Evolutionary conservation across 176 grass and related monocot species (phyloP).

Genomic region (Carex myosuroides): DNA sequence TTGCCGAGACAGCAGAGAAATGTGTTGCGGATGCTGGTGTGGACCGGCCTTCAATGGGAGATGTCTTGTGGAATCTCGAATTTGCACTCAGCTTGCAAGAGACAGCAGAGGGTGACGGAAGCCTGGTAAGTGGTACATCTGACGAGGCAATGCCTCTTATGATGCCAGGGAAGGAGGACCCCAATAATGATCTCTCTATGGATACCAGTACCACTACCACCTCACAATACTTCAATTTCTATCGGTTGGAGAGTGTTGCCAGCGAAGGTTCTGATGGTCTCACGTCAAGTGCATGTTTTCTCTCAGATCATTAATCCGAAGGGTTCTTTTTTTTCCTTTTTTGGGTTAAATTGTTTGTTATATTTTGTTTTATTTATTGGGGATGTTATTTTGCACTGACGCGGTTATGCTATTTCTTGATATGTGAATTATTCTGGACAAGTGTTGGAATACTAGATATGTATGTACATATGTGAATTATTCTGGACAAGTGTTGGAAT

Average conservation of each 20-base stretch:
- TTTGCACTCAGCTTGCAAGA: constrained; percentile 91
- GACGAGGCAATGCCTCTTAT: constrained; percentile 45
- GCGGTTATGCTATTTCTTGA: constrained; percentile 5
- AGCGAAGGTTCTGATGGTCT: constrained; percentile 67
- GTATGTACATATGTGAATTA: constrained; percentile 11
- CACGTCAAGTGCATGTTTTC: constrained; percentile 78
- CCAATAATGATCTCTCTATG: constrained; percentile 39
- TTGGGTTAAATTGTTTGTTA: constrained; percentile 2
- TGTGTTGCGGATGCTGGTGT: constrained; percentile 71
- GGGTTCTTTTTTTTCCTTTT: constrained; percentile 20
- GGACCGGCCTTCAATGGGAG: constrained; percentile 84
- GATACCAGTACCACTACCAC: constrained; percentile 60
- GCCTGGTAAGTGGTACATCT: constrained; percentile 49
- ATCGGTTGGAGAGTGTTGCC: constrained; percentile 60
- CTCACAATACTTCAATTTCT: constrained; percentile 52
- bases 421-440: constrained; percentile 6
- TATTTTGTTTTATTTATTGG: constrained; percentile 1
- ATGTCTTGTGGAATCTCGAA: constrained; percentile 95
- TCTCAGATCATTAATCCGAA: constrained; percentile 97
- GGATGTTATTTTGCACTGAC: neutral
- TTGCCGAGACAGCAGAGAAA: constrained; percentile 91
- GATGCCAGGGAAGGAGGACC: constrained; percentile 68
- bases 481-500: neutral
- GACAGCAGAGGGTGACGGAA: constrained; percentile 63
- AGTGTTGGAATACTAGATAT: too few relatives aligned